Evolutionary conservation across 2,329 filamentous ascomycete genomes (phyloP), one percentile per base, ranked within the genome.

Genomic region (Trichoderma sp.): DNA sequence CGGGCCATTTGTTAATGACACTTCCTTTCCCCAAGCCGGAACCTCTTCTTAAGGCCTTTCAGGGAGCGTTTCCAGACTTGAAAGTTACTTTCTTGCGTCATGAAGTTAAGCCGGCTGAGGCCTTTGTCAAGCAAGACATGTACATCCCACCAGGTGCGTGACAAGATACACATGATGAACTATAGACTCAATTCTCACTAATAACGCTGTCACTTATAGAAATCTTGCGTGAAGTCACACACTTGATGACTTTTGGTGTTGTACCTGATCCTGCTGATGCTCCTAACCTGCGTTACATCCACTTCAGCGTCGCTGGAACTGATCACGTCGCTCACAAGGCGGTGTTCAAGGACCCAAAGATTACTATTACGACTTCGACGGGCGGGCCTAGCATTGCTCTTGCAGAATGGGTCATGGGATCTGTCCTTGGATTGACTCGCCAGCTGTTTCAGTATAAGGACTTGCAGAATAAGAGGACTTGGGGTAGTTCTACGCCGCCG

Each of bases 71-170:
- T 57, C 65, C 65, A 11, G 53, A 58, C 53, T 30, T 36, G 65
- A 68, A 58, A 23, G 30, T 68, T 17, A 68, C 65, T 13, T 68
- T 43, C 17, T n/a, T 68, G 50, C 34, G 34, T 28, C 65, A 68
- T 58, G 34, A 57, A 6, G 65, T 68, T 6, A 68, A 58, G 23
- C 65, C 65, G 0, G 13, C 34, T 17, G 65, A 68, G 15, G 65
- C 65, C 2, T 68, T 68, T 43, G n/a, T 43, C 65, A 68, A 68
- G 53, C 65, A 68, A 6, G 65, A 68, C 28, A 58, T 68, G 65
- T 8, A 68, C 12, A 58, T 68, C 6, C 65, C 65, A 43, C 65
- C 65, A 30, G 65, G 65, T 68, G 20, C n/a, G 64, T 39, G 34
- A 26, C 64, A 17, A 17, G n/a, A 36, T 11, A 3, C 30, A 28